Evolutionary conservation across 495 filamentous ascomycete species (phyloP), one percentile per base, ranked within the genome.

Genomic region (Podospora sp.): DNA sequence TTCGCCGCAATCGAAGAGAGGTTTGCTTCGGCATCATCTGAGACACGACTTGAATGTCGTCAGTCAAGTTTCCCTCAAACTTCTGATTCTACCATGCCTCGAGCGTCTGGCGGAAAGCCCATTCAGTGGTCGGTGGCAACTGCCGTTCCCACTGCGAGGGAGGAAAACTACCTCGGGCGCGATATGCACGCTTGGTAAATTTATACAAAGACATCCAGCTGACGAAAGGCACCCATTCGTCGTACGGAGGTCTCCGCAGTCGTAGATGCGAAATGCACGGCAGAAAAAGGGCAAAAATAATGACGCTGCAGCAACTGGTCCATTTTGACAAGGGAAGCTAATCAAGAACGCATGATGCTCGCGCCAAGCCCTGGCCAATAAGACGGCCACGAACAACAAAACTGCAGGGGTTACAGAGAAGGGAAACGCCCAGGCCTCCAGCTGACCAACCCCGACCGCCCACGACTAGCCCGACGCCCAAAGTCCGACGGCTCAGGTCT

Each of bases 241-340:
- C 22, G 56, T 22, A n/a, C 56, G 26, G 26, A 26, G 56, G 26
- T 18, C 56, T 46, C 40, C 40, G 40, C 16, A 11, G 11, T 46
- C 5, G 5, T 46, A 18, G 40, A 11, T 46, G 11, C 16, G 5
- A 14, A 46, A 12, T 46, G 29, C 29, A 46, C 40, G 35, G 16
- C 20, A 16, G 16, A 46, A n/a, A 40, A 46, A 65, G 56, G n/a
- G 26, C 26, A 59, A 55, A 55, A 26, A 58, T 58, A 18, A 58
- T 65, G 55, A 60, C 22, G 53, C 46, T 61, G 64, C 64, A 61
- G 64, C 64, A 66, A 66, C 35, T 24, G 64, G 2, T 46, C 12
- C 40, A 60, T 51, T 33, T 60, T 59, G 56, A 66, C 29, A 40
- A 52, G 64, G 59, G 56, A n/a, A 46, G 64, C 64, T 66, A 66